Percentiles rank a stretch among this genome's conserved stretches.
Evolutionary conservation across 1,284 basidiomycete genomes (phyloP).

Genomic region (Heterobasidion parviporum): DNA sequence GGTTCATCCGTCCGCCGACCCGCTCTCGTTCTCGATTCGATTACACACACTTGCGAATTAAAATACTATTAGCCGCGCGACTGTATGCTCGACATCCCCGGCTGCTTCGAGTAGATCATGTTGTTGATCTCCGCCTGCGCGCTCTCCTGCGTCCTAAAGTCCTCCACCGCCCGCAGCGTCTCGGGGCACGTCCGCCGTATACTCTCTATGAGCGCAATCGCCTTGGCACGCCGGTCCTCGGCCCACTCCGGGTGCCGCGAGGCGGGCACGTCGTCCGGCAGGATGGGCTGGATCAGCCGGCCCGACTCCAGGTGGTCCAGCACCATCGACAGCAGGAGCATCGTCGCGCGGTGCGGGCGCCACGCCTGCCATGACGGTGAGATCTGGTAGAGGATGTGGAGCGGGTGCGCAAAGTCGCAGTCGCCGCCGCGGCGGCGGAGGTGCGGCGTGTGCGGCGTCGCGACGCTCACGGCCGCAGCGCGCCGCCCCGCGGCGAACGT

Average conservation of each 20-base stretch:
- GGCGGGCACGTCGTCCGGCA: conserved; percentile 12
- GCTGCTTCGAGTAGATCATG: background rate
- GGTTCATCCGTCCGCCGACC: too few relatives aligned
- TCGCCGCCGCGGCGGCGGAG: background rate
- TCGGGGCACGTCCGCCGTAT: conserved; percentile 43
- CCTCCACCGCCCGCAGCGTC: conserved; percentile 31
- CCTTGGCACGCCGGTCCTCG: conserved; percentile 21
- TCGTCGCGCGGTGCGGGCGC: conserved; percentile 47
- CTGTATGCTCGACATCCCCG: too few relatives aligned
- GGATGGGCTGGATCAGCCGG: conserved; percentile 34
- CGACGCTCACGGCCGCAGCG: background rate
- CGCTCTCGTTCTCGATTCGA: too few relatives aligned
- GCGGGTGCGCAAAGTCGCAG: conserved; percentile 39
- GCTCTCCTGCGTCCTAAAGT: conserved; percentile 5
- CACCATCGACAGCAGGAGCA: conserved; percentile 37
- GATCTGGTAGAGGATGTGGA: conserved; percentile 54
- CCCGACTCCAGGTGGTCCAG: conserved; percentile 44
- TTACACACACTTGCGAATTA: too few relatives aligned
- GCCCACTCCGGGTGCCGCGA: conserved; percentile 17
- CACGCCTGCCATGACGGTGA: conserved; percentile 58
- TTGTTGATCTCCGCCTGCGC: conserved; percentile 5
- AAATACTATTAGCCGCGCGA: too few relatives aligned
- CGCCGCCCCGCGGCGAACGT: background rate
- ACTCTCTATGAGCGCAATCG: conserved; percentile 29
- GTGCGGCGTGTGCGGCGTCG: background rate